phyloP scores from a whole-genome alignment of 192 early-diverging fungal species.

The Coemansia sp. region DNA sequence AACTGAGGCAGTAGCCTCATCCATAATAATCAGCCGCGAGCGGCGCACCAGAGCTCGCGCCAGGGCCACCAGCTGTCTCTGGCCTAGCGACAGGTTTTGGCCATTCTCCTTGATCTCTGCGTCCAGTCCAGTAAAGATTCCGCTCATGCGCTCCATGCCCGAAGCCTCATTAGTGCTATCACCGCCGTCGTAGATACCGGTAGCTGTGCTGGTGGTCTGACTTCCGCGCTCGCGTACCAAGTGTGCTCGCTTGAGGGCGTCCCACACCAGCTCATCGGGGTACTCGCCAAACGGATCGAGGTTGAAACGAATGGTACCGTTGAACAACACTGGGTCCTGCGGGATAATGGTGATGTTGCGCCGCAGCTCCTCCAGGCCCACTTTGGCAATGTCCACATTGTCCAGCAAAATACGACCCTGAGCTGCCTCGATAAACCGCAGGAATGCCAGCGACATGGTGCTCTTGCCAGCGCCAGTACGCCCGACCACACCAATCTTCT shows the following conservation, averaged over 20 bases:
- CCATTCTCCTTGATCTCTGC: slow-evolving; percentile 63
- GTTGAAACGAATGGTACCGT: slow-evolving; percentile 75
- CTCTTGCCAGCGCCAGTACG: slow-evolving; percentile 82
- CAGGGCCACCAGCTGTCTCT: slow-evolving; percentile 71
- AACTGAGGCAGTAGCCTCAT: slow-evolving; percentile 85
- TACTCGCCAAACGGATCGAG: slow-evolving; percentile 80
- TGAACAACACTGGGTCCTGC: slow-evolving; percentile 80
- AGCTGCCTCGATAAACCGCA: slow-evolving; percentile 72
- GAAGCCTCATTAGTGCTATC: neutral
- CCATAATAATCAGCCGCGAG: slow-evolving; percentile 71
- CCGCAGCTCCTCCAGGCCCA: slow-evolving; percentile 77
- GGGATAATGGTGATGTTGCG: slow-evolving; percentile 79
- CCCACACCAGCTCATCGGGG: slow-evolving; percentile 60
- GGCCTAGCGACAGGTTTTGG: slow-evolving; percentile 71
- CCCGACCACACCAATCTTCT: slow-evolving; percentile 89
- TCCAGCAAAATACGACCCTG: slow-evolving; percentile 70
- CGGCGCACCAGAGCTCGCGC: slow-evolving; percentile 72
- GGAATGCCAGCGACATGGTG: slow-evolving; percentile 65
- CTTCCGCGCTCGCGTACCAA: slow-evolving; percentile 14
- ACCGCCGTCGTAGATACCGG: neutral
- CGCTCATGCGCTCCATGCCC: slow-evolving; percentile 6
- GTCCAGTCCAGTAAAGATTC: slow-evolving; percentile 4
- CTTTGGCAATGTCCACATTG: slow-evolving; percentile 67
- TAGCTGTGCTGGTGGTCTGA: neutral
- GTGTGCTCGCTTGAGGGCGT: slow-evolving; percentile 19